Evolutionary conservation across 805 yeast species (phyloP), one percentile per base, ranked within the genome.

Genomic region (Scheffersomyces stipitis): DNA sequence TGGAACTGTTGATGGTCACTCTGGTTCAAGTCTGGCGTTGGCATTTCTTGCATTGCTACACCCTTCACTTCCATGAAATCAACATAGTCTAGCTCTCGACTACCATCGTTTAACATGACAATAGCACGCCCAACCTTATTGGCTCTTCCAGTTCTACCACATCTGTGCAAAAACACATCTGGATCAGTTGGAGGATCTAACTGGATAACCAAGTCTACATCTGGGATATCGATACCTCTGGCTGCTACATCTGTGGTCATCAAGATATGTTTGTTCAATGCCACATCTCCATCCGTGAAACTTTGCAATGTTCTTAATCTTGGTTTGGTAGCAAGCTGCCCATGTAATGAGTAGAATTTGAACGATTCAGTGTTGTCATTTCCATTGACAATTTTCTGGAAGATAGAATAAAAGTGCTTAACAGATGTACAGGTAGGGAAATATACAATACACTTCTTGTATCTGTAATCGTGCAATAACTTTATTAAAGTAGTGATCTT

Each of bases 231-330:
- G 15, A 93, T 77, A 29, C 99, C 99, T 55, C 99, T 75, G 0
- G 98, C 96, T 0, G 99, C 97, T n/a, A 93, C 96, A 69, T 93
- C 99, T 0, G 99, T 93, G 2, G 99, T 89, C 62, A 93, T 66
- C 16, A 93, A 62, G 0, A 91, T 77, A 7, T 81, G 69, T 45
- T 79, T 81, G 3, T 62, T 60, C 5, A 56, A 52, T 27, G 35
- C 31, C 1, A 57, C 42, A 31, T 66, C 73, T 4, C 74, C 69
- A 1, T 72, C 71, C 0, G 80, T 56, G 54, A 91, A 93, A 23
- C 60, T 64, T 8, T 71, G 69, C 30, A 91, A 64, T 0, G 96
- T 86, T 54, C 78, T 85, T 35, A 83, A 62, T 46, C 99, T 74
- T 12, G 96, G 78, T 31, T 76, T 78, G 0, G 95, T 82, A n/a